Percentiles rank a stretch among this genome's conserved stretches.
Conservation (phyloP, 768 basidiomycete genomes). For the Suillus luteus region DNA sequence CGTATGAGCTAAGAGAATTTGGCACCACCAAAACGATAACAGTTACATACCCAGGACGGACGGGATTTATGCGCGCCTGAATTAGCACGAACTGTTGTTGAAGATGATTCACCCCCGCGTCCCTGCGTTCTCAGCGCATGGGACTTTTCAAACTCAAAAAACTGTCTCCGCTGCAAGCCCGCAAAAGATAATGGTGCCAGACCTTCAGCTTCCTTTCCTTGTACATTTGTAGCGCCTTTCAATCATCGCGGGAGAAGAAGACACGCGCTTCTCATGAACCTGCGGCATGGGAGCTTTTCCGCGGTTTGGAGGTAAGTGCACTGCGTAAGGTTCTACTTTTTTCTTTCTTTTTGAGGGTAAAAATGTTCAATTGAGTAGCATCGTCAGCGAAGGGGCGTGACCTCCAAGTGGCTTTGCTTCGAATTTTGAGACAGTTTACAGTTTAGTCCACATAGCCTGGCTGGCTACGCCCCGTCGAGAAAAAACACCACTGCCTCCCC, state of each 20-base stretch:
- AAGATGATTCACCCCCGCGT: slow-evolving; percentile 2
- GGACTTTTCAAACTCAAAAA: not conserved
- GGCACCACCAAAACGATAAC: not conserved
- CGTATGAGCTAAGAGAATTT: not conserved
- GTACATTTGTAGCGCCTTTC: not conserved
- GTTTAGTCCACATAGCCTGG: not conserved
- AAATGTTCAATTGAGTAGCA: not conserved
- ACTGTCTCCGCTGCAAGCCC: slow-evolving; percentile 1
- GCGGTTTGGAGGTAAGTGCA: not conserved
- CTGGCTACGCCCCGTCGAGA: not conserved
- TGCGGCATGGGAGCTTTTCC: not conserved
- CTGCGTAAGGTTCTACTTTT: not conserved
- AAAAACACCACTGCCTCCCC: not conserved
- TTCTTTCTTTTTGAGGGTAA: not conserved
- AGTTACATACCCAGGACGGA: not conserved
- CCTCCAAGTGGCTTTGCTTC: not conserved
- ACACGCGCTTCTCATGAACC: not conserved
- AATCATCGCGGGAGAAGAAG: slow-evolving; percentile 11
- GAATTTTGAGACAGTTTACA: not conserved
- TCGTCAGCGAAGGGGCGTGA: not conserved
- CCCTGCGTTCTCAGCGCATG: not conserved
- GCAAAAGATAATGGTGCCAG: not conserved
- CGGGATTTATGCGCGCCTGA: slow-evolving; percentile 6
- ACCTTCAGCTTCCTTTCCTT: not conserved
- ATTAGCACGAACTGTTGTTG: not conserved